Evolutionary conservation across 345 rosid genomes (phyloP), one percentile per base, ranked within the genome.

Genomic region (Lepidium africanum): DNA sequence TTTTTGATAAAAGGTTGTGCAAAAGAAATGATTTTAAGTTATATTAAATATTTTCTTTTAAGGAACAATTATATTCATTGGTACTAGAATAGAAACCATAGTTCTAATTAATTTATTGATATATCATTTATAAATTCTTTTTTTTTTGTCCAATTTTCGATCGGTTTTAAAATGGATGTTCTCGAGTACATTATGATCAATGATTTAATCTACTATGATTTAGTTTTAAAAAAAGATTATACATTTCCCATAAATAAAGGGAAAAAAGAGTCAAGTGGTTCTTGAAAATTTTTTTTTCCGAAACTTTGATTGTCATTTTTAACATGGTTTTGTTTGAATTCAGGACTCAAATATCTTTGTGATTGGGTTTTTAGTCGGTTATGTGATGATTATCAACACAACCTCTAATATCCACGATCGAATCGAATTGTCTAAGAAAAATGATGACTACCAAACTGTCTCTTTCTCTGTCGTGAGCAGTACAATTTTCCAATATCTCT

Each of bases 371-470:
- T 30, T 30, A 71, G 50, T 63, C 58, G 36, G 37, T 43, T 63
- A 38, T 35, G 55, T 63, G n/a, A 63, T 71, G 45, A 71, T 71
- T 36, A 10, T 55, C 15, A 36, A 46, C 17, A 46, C 25, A 40
- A 71, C 55, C 43, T 40, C 43, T 72, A 54, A 6, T 47, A n/a
- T 37, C 65, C 51, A 64, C 59, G 17, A 47, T 27, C 10, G 17
- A 55, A 45, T 63, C 17, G 37, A 72, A 37, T 17, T 63, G 15
- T 47, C 36, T 25, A 15, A 17, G 16, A 46, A 51, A 55, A 55
- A 70, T 70, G 32, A 71, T 71, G 55, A 43, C 69, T 43, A 71
- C 46, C 62, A 62, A 70, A 61, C 45, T 54, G 12, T 37, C 13
- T 60, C 17, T 32, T 60, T 69, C 14, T 51, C 12, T 51, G 45